These are phyloP conservation scores for Dictyophora rubrovolvata DNA, from an alignment of 768 basidiomycete genomes.

Conservation along the genomic window DNA sequence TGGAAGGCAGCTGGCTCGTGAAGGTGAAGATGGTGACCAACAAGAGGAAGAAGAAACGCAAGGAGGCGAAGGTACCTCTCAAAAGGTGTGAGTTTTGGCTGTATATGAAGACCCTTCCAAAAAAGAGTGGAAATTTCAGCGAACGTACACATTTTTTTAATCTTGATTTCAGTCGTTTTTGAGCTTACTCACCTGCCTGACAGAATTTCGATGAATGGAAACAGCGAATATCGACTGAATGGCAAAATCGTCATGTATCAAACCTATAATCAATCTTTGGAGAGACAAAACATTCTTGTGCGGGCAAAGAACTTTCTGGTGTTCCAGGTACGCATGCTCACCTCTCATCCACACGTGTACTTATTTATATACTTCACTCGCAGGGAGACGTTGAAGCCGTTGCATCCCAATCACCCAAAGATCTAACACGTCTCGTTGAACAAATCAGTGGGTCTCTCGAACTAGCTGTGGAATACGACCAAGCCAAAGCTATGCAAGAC, in stretches of 20 bases:
- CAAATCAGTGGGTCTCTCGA: constrained; percentile 94
- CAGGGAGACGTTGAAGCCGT: constrained; percentile 93
- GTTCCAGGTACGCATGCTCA: constrained; percentile 50
- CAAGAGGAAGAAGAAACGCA: constrained; percentile 45
- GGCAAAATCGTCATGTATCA: constrained; percentile 71
- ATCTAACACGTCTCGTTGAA: constrained; percentile 84
- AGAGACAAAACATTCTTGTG: constrained; percentile 88
- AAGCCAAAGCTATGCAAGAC: constrained; percentile 77
- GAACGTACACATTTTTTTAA: constrained; percentile 59
- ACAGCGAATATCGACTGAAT: constrained; percentile 88
- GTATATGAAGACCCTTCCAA: constrained; percentile 68
- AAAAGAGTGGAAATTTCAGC: constrained; percentile 74
- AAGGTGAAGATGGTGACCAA: constrained; percentile 34
- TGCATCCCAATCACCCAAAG: constrained; percentile 86
- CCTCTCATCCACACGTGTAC: not conserved
- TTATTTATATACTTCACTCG: not conserved
- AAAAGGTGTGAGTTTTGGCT: constrained; percentile 91
- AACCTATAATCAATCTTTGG: constrained; percentile 79
- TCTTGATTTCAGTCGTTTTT: not conserved
- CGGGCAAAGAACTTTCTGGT: constrained; percentile 99
- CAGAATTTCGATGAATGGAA: constrained; percentile 81
- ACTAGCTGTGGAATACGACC: constrained; percentile 79
- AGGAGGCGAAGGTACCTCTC: constrained; percentile 79
- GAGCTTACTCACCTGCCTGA: not conserved
- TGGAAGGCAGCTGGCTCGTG: constrained; percentile 59